Conservation (phyloP, 805 yeast genomes). For the Metschnikowia picachoensis region DNA sequence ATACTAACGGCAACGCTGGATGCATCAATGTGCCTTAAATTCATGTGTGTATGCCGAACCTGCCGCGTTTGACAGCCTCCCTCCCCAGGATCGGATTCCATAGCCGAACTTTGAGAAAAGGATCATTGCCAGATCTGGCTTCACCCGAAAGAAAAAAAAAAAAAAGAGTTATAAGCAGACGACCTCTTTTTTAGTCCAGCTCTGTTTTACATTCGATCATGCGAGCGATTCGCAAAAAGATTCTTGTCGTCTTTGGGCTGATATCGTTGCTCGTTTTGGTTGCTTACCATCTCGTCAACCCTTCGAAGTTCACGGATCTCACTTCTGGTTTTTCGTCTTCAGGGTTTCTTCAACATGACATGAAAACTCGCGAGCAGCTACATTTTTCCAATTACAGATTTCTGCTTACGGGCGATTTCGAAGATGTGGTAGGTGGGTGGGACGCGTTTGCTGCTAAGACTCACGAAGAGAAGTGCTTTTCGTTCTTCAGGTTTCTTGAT, state of each 20-base stretch:
- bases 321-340: background rate
- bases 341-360: constrained; percentile 6
- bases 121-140: background rate
- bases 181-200: too few species aligned
- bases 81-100: background rate
- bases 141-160: background rate
- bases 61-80: background rate
- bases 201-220: too few species aligned
- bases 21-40: background rate
- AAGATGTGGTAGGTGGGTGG: constrained; percentile 10
- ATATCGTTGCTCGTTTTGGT: constrained; percentile 2
- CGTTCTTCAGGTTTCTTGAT: constrained; percentile 11
- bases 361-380: constrained; percentile 5
- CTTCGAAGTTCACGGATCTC: background rate
- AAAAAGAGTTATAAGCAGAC: too few species aligned
- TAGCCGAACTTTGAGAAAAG: too few species aligned
- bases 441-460: constrained; percentile 8
- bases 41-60: background rate
- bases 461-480: constrained; percentile 9
- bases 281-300: constrained; percentile 2
- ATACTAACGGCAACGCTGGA: too few species aligned
- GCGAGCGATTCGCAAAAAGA: constrained; percentile 1
- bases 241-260: constrained; percentile 4
- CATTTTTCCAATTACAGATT: constrained; percentile 15
- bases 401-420: constrained; percentile 9